Evolutionary conservation across 2,329 filamentous ascomycete genomes (phyloP), one percentile per base, ranked within the genome.

Genomic region (Clathrospora elynae): DNA sequence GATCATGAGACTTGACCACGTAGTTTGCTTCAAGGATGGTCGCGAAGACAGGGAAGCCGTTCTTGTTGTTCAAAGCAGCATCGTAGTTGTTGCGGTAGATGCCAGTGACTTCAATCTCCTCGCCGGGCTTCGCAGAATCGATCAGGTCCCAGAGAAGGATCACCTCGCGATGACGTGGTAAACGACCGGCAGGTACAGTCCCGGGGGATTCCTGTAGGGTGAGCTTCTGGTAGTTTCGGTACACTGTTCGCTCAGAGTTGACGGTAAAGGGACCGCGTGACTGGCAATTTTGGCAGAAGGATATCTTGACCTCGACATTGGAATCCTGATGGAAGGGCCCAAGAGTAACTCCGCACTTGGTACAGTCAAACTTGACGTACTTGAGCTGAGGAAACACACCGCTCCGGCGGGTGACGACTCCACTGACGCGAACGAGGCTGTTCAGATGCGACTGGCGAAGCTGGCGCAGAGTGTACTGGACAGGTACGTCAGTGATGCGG

Each of bases 61-160:
- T 99, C 65, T 93, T 92, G 75, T 96, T 97, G 75, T 99, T 99
- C 40, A 99, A 81, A 59, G 95, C 90, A 3, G 93, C 91, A 68
- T 97, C 92, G 65, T 96, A 99, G 74, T 95, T 97, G 77, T 99
- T 99, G 60, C 90, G 86, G 74, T 99, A 99, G 58, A 96, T 88
- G 52, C 93, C 93, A 6, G 91, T 97, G 7, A 99, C 85, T 66
- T 99, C 93, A 42, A 99, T 91, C 68, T 99, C 95, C 71, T 99
- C 93, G 42, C 93, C 93, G 18, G 93, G 93, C 75, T 99, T 99
- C 28, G 92, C 92, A 52, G 83, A 88, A 71, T 99, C 93, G 56
- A 99, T 99, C 40, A 99, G 78, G 73, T 99, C 93, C 83, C 93
- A 97, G 2, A 99, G 82, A 9, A 99, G 81, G 52, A 99, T 90